phyloP scores from a whole-genome alignment of 306 rosid species.

The Delonix regia region DNA sequence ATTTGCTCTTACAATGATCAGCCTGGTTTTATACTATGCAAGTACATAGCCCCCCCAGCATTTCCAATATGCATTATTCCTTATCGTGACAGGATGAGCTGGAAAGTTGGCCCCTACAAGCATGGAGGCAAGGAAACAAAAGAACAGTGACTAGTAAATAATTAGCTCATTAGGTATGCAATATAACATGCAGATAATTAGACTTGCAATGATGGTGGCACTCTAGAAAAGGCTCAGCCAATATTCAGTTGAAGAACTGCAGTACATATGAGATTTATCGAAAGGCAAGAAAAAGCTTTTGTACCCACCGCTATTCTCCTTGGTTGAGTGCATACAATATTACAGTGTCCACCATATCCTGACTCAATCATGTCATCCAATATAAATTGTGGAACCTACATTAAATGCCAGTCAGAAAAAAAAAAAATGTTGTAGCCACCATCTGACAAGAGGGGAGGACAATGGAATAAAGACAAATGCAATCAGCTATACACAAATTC shows the following conservation, averaged over 20 bases:
- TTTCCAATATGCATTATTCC: slow-evolving; percentile 9
- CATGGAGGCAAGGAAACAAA: slow-evolving; percentile 14
- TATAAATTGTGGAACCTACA: slow-evolving; percentile 92
- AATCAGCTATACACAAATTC: slow-evolving; percentile 18
- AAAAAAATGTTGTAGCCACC: not conserved
- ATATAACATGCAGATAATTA: not conserved
- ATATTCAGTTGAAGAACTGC: slow-evolving; percentile 11
- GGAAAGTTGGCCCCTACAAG: slow-evolving; percentile 3
- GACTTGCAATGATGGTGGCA: not conserved
- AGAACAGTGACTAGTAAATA: not conserved
- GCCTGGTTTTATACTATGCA: not conserved
- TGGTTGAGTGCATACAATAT: slow-evolving; percentile 94
- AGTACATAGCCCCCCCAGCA: not conserved
- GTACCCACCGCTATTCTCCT: slow-evolving; percentile 91
- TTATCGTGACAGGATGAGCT: not conserved
- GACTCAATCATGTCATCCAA: slow-evolving; percentile 92
- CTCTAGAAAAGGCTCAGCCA: not conserved
- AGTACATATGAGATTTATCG: slow-evolving; percentile 21
- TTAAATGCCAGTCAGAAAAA: slow-evolving; percentile 29
- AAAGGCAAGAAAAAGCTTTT: slow-evolving; percentile 35
- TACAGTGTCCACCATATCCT: slow-evolving; percentile 76
- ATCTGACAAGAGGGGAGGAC: slow-evolving; percentile 1
- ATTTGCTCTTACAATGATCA: slow-evolving; percentile 2
- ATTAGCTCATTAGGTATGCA: not conserved
- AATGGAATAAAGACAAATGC: slow-evolving; percentile 13